Percentiles rank a stretch among this genome's conserved stretches.
Conservation (phyloP, 2,329 filamentous ascomycete genomes). For the Pseudopyricularia cyperi region DNA sequence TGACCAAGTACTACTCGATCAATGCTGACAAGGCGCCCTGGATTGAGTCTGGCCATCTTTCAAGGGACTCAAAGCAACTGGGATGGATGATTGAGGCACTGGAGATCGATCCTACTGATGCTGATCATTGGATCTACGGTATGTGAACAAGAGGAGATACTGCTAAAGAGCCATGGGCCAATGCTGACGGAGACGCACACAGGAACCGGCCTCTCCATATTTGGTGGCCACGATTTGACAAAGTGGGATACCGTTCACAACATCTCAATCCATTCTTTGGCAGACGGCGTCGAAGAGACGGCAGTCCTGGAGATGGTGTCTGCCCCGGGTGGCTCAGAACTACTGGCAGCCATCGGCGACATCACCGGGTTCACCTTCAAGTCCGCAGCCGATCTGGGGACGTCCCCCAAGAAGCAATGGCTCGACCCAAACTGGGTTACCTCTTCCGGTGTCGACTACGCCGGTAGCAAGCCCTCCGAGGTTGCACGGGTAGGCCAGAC, state of each 20-base stretch:
- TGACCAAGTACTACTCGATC: constrained; percentile 31
- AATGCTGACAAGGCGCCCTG: constrained; percentile 36
- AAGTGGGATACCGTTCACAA: constrained; percentile 38
- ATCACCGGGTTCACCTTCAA: constrained; percentile 37
- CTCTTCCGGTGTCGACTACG: constrained; percentile 33
- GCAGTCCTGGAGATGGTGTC: constrained; percentile 34
- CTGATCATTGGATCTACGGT: constrained; percentile 45
- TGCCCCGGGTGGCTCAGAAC: constrained; percentile 33
- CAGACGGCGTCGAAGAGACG: constrained; percentile 41
- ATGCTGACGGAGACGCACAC: neutral
- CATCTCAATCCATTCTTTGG: constrained; percentile 34
- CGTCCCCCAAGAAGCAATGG: constrained; percentile 29
- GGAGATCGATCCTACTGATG: constrained; percentile 44
- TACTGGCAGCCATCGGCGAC: constrained; percentile 37
- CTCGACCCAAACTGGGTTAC: constrained; percentile 31
- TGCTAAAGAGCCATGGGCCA: neutral
- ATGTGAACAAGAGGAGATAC: neutral
- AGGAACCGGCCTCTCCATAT: constrained; percentile 32
- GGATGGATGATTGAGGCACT: constrained; percentile 50
- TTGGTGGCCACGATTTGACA: constrained; percentile 34
- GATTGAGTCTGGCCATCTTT: constrained; percentile 35
- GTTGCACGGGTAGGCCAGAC: constrained; percentile 37
- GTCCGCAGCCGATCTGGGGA: constrained; percentile 21
- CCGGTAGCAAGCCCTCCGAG: constrained; percentile 28
- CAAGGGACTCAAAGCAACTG: constrained; percentile 32